Percentiles rank a stretch among this genome's conserved stretches.
phyloP scores from a whole-genome alignment of 225 moss, liverwort and hornwort species.

The Sphagnum tenellum region DNA sequence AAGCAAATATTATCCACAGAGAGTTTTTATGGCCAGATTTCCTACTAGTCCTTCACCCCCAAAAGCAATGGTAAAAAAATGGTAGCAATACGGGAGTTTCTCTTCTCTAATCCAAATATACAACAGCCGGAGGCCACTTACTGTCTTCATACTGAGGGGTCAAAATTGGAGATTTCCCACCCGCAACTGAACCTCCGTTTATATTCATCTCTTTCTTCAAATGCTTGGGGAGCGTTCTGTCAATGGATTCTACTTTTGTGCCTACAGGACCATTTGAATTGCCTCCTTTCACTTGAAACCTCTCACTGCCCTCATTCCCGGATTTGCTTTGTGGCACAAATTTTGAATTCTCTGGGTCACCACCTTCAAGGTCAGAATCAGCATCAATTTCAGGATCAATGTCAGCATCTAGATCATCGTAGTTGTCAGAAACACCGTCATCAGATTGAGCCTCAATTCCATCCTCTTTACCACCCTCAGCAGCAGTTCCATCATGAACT shows the following conservation, averaged over 20 bases:
- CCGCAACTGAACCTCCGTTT: too few relatives aligned
- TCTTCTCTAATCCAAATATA: conserved; percentile 23
- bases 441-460: conserved; percentile 31
- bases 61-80: too few relatives aligned
- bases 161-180: conserved; percentile 1
- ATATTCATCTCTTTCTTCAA: too few relatives aligned
- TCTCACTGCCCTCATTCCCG: too few relatives aligned
- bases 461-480: conserved; percentile 16
- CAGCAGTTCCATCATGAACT: conserved; percentile 13
- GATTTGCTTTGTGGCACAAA: background rate
- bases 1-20: too few relatives aligned
- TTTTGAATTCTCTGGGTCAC: conserved; percentile 7
- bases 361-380: conserved; percentile 31
- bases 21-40: too few relatives aligned
- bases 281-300: too few relatives aligned
- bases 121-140: conserved; percentile 43
- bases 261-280: too few relatives aligned
- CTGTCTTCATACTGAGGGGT: conserved; percentile 22
- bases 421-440: conserved; percentile 23
- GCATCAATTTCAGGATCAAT: conserved; percentile 22
- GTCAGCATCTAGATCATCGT: conserved; percentile 3
- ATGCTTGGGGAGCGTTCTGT: too few relatives aligned
- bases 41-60: too few relatives aligned
- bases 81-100: too few relatives aligned
- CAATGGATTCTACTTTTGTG: too few relatives aligned